Conservation (phyloP, 495 filamentous ascomycete species). For the Filosporella fistucella region DNA sequence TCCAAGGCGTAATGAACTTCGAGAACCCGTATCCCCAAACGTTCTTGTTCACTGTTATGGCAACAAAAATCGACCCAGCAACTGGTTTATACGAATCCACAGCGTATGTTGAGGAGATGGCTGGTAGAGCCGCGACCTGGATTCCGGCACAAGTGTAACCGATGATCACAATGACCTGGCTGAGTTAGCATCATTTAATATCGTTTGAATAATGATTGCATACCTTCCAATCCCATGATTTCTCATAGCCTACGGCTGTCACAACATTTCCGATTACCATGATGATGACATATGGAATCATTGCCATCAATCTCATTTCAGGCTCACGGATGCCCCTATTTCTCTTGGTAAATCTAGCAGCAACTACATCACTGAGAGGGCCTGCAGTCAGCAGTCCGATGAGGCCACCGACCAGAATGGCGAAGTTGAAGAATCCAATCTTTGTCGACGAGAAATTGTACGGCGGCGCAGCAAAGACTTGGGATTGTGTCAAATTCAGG, state of each 20-base stretch:
- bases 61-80: slow-evolving; percentile 46
- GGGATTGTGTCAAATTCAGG: slow-evolving; percentile 57
- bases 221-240: slow-evolving; percentile 51
- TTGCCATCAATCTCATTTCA: slow-evolving; percentile 49
- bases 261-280: slow-evolving; percentile 58
- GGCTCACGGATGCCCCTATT: slow-evolving; percentile 49
- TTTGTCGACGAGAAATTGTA: slow-evolving; percentile 46
- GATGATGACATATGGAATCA: slow-evolving; percentile 55
- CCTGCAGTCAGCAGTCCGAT: slow-evolving; percentile 46
- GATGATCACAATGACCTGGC: slow-evolving; percentile 37
- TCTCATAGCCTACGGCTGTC: slow-evolving; percentile 54
- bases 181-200: slow-evolving; percentile 37
- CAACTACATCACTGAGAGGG: slow-evolving; percentile 42
- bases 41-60: slow-evolving; percentile 49
- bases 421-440: slow-evolving; percentile 41
- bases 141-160: slow-evolving; percentile 42
- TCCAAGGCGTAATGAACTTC: slow-evolving; percentile 57
- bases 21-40: slow-evolving; percentile 54
- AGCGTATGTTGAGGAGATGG: slow-evolving; percentile 45
- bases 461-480: slow-evolving; percentile 56
- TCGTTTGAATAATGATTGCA: slow-evolving; percentile 30
- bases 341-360: slow-evolving; percentile 44
- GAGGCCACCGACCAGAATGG: slow-evolving; percentile 41
- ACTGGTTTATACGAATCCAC: slow-evolving; percentile 53
- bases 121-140: slow-evolving; percentile 55